Conservation (phyloP, 345 rosid species). For the rapeseed (Brassica napus) region DNA sequence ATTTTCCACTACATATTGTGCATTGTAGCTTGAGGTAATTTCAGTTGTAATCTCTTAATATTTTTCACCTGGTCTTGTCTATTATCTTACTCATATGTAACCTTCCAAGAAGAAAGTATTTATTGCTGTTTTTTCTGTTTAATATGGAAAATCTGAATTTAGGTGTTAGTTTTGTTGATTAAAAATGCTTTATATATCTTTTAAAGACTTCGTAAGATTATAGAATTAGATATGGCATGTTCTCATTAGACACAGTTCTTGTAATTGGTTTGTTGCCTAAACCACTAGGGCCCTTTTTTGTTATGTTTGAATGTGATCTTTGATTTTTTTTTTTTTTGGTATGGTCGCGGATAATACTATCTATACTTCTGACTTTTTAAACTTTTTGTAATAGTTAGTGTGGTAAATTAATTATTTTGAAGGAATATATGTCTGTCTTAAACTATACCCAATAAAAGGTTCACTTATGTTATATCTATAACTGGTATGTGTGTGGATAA, state of each 20-base stretch:
- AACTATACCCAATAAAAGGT: background rate
- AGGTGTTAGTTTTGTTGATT: background rate
- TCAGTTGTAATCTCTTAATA: background rate
- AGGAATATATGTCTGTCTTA: background rate
- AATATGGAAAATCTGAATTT: background rate
- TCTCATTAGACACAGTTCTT: background rate
- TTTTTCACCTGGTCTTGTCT: background rate
- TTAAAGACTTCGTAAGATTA: background rate
- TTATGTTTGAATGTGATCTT: background rate
- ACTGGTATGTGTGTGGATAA: background rate
- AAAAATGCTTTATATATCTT: background rate
- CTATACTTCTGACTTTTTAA: background rate
- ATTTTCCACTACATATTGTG: background rate
- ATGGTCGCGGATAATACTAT: background rate
- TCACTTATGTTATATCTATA: background rate
- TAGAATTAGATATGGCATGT: background rate
- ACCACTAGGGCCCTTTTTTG: background rate
- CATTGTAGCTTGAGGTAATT: background rate
- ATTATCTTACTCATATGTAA: background rate
- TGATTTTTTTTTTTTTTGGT: background rate
- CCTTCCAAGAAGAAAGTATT: background rate
- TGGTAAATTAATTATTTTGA: background rate
- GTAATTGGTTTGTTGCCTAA: background rate
- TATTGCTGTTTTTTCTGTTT: background rate
- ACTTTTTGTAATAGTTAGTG: background rate